Evolutionary conservation across 2,329 filamentous ascomycete species (phyloP).

Genomic region (Epichloe gansuensis): DNA sequence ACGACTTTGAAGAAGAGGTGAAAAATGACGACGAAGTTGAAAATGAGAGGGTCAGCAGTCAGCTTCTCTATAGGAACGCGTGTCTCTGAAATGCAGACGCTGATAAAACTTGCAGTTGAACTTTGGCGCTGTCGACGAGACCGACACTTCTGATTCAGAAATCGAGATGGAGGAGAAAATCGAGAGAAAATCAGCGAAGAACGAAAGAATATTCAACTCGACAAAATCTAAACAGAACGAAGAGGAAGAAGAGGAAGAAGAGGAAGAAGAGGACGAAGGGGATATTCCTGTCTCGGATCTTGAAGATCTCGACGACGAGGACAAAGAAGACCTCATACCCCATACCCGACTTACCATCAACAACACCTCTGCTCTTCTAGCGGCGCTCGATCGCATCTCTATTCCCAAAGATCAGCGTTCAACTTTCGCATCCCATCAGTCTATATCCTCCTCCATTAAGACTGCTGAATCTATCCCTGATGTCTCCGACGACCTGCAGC

Average conservation of each 20-base stretch:
- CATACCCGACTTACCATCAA: constrained; percentile 95
- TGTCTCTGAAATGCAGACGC: background rate
- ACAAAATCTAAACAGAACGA: constrained; percentile 17
- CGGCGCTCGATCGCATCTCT: constrained; percentile 65
- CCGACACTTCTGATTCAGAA: constrained; percentile 54
- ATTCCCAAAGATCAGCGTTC: constrained; percentile 54
- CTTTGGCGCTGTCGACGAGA: constrained; percentile 46
- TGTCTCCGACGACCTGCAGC: constrained; percentile 80
- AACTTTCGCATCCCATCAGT: constrained; percentile 75
- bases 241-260: constrained; percentile 38
- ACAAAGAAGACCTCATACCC: constrained; percentile 75
- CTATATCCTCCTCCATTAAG: constrained; percentile 53
- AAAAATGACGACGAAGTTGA: constrained; percentile 24
- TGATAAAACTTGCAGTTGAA: constrained; percentile 29
- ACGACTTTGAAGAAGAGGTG: constrained; percentile 22
- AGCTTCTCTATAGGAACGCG: background rate
- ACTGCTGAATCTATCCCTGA: constrained; percentile 61
- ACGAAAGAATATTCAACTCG: constrained; percentile 10
- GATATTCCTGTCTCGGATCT: constrained; percentile 85
- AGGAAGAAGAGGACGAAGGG: constrained; percentile 62
- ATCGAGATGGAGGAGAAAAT: constrained; percentile 67
- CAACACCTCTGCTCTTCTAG: constrained; percentile 77
- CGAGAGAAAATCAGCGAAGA: constrained; percentile 13
- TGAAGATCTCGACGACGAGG: constrained; percentile 63
- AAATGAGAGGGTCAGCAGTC: constrained; percentile 15